Percentiles rank a stretch among this genome's conserved stretches.
These are phyloP conservation scores for Cryphonectria parasitica DNA, from an alignment of 2,329 filamentous ascomycete species.

Conservation along the genomic window DNA sequence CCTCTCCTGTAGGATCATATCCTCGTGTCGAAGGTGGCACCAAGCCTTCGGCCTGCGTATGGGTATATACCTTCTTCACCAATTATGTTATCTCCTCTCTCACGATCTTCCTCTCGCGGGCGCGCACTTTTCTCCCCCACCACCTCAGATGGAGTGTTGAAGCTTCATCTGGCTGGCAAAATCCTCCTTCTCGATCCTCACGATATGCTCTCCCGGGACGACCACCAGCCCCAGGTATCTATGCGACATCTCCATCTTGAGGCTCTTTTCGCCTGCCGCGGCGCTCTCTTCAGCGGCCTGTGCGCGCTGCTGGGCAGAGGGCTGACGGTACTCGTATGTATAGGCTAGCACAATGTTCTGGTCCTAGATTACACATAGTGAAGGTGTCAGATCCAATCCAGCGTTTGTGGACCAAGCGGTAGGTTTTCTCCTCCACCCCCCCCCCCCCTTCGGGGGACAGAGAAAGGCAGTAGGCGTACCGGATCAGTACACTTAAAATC, in stretches of 20 bases:
- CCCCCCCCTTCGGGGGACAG: no score
- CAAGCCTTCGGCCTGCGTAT: not conserved
- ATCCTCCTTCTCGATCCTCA: constrained; percentile 86
- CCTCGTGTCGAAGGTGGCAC: not conserved
- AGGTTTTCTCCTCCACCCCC: no score
- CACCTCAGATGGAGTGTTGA: not conserved
- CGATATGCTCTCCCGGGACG: constrained; percentile 83
- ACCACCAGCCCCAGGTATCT: constrained; percentile 89
- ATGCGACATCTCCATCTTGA: constrained; percentile 75
- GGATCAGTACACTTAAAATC: constrained; percentile 94
- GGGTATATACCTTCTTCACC: not conserved
- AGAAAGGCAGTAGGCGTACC: constrained; percentile 55
- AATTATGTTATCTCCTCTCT: not conserved
- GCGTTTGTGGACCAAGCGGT: not conserved
- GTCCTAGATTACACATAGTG: constrained; percentile 57
- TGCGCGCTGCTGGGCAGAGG: constrained; percentile 55
- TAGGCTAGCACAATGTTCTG: constrained; percentile 84
- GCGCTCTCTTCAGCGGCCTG: constrained; percentile 45
- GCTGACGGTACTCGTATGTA: constrained; percentile 87
- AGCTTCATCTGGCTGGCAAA: constrained; percentile 58
- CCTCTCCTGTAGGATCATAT: no score
- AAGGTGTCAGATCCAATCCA: not conserved
- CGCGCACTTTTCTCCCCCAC: not conserved
- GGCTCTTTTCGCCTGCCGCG: constrained; percentile 43
- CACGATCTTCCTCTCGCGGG: not conserved